These are phyloP conservation scores for Debaryomyces hansenii DNA, from an alignment of 805 yeast genomes.

Conservation along the genomic window DNA sequence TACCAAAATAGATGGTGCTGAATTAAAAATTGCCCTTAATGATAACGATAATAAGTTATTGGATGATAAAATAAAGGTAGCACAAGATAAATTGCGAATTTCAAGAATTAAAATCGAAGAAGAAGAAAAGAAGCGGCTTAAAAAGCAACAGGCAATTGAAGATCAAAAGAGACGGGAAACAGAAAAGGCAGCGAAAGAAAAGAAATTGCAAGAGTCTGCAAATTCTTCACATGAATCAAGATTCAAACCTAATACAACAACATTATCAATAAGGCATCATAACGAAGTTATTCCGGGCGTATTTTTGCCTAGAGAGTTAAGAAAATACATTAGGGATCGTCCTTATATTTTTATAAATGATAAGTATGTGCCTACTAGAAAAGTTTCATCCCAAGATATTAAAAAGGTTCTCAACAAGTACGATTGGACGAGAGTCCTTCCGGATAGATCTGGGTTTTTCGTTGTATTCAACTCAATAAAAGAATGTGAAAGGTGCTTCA, in stretches of 20 bases:
- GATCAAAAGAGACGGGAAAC: conserved; percentile 14
- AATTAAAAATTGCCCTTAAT: conserved; percentile 54
- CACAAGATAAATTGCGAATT: conserved; percentile 27
- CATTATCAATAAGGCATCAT: conserved; percentile 29
- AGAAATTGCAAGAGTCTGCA: conserved; percentile 3
- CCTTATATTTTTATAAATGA: conserved; percentile 59
- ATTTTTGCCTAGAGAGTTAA: conserved; percentile 50
- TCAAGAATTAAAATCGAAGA: conserved; percentile 28
- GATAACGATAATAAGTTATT: conserved; percentile 41
- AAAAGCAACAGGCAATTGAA: conserved; percentile 13
- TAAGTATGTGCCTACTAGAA: conserved; percentile 47
- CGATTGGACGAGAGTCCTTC: conserved; percentile 64
- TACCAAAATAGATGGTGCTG: conserved; percentile 52
- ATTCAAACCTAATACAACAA: conserved; percentile 34
- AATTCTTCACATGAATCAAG: neutral
- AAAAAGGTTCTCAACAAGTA: conserved; percentile 58
- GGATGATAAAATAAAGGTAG: conserved; percentile 34
- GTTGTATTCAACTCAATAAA: conserved; percentile 61
- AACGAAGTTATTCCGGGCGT: conserved; percentile 33
- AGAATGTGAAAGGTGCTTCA: conserved; percentile 62
- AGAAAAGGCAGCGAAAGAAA: conserved; percentile 10
- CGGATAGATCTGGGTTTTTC: conserved; percentile 67
- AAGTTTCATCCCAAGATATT: conserved; percentile 55
- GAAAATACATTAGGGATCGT: conserved; percentile 50
- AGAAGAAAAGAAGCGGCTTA: conserved; percentile 31